Base-by-base conservation (phyloP, 805 yeast species). In the Metschnikowia santaceciliae region DNA sequence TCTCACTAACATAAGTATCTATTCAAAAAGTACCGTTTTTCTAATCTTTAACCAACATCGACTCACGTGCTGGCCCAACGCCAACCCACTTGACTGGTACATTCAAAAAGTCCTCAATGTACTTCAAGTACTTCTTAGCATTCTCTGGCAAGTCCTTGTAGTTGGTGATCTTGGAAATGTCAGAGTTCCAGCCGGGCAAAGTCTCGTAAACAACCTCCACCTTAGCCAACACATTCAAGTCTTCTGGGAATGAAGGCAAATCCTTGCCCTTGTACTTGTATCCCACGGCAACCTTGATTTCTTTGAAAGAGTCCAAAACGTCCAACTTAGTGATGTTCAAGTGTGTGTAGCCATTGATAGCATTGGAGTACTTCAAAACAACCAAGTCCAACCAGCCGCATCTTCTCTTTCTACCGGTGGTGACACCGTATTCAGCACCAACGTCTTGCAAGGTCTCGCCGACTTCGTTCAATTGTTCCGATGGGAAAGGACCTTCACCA, bases 341-440 rank as follows among this genome's bases (percentile, higher is more conserved):
- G 47, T 87, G 80, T 43, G 99, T 94, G 81, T 92, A 94, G 50
- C 99, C 99, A 67, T 94, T 94, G 70, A 94, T 89, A 67, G 84
- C 71, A 51, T 90, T 83, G 36, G 97, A 90, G 75, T 94, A 92
- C 70, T 87, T 88, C 70, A 94, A 76, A 26, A 94, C 97, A 22
- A 94, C 98, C 62, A 94, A 77, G 72, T 94, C 99, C 66, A 94
- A 83, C 99, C 99, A 94, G 51, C 99, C 99, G 71, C 99, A 94
- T 75, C 99, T 85, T 78, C 99, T 88, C 80, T 91, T 90, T 76
- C 99, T 86, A 60, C 99, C 99, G 35, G 99, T 94, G 57, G 99
- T 94, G 61, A 94, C 99, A 72, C 99, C 99, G 64, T 68, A 88
- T 74, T 94, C 99, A 52, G 91, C 96, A 64, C 99, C 99, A 56